These are phyloP conservation scores for Thuidium tamariscinum DNA, from an alignment of 225 moss, liverwort and hornwort genomes.

Conservation along the genomic window DNA sequence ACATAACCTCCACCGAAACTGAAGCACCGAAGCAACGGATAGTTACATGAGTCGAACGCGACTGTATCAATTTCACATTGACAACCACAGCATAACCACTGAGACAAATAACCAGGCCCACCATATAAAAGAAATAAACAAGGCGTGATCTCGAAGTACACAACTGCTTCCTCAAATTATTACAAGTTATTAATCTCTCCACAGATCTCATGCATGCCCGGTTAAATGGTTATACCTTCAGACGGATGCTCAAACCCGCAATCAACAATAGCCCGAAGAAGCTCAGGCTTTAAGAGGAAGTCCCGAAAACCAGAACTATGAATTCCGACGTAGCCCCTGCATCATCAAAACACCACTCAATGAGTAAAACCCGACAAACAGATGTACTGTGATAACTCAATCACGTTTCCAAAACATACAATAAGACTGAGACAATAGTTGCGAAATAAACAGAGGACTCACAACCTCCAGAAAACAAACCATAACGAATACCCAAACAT, in stretches of 20 bases:
- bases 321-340: constrained; percentile 91
- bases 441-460: not conserved
- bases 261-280: constrained; percentile 92
- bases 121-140: no score
- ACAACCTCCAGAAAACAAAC: no score
- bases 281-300: constrained; percentile 85
- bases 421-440: no score
- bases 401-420: no score
- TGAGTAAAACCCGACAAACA: not conserved
- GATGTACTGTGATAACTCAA: not conserved
- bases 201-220: not conserved
- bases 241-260: constrained; percentile 99
- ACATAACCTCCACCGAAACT: not conserved
- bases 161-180: not conserved
- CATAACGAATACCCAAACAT: not conserved
- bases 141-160: no score
- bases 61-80: not conserved
- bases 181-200: no score
- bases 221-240: constrained; percentile 38
- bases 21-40: not conserved
- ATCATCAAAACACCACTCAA: not conserved
- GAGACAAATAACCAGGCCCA: not conserved
- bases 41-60: not conserved
- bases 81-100: not conserved
- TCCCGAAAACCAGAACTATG: constrained; percentile 94